Conservation (phyloP, 345 rosid species). For the Hirschfeldia incana region DNA sequence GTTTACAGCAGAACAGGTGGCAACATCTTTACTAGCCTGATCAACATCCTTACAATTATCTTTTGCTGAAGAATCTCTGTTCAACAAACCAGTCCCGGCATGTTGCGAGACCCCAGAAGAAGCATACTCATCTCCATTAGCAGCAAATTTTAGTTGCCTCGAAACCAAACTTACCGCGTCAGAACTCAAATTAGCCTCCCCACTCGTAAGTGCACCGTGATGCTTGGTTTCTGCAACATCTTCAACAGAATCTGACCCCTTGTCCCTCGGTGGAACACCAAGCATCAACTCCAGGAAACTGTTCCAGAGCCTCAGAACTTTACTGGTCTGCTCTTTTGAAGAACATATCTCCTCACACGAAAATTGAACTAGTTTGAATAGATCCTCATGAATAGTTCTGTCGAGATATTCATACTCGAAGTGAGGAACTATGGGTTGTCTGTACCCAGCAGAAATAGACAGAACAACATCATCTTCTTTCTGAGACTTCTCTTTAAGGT, state of each 20-base stretch:
- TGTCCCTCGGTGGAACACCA: conserved; percentile 58
- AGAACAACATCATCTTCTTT: conserved; percentile 68
- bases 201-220: conserved; percentile 44
- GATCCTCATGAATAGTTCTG: conserved; percentile 70
- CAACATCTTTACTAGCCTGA: conserved; percentile 42
- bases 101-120: conserved; percentile 41
- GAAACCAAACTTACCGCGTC: conserved; percentile 34
- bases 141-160: conserved; percentile 46
- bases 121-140: conserved; percentile 53
- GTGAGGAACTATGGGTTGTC: conserved; percentile 62
- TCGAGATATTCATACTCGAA: conserved; percentile 61
- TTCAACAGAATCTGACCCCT: conserved; percentile 47
- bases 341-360: conserved; percentile 92
- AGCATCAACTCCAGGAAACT: conserved; percentile 75
- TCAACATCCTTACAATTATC: conserved; percentile 43
- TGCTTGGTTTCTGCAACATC: conserved; percentile 32
- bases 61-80: conserved; percentile 48
- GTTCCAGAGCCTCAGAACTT: conserved; percentile 89
- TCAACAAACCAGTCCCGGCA: conserved; percentile 42
- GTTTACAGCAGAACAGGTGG: conserved; percentile 18
- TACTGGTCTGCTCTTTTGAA: conserved; percentile 84
- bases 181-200: conserved; percentile 58
- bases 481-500: conserved; percentile 77
- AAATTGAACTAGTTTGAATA: conserved; percentile 78
- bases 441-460: conserved; percentile 74